Evolutionary conservation across 176 grass and related monocot species (phyloP).

Genomic region (Oryza meyeriana): DNA sequence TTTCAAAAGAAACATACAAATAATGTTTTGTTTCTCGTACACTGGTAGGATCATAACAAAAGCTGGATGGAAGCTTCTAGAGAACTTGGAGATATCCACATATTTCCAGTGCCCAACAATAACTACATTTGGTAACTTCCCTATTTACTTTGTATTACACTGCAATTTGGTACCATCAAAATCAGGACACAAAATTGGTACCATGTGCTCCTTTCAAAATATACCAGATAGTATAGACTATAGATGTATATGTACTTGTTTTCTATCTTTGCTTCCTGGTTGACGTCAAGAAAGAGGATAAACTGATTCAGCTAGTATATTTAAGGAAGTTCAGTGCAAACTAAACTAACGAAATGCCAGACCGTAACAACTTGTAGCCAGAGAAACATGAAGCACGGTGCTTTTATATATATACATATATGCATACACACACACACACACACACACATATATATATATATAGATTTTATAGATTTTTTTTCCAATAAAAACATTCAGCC

Average conservation of each 20-base stretch:
- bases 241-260: neutral
- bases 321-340: neutral
- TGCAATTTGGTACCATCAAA: neutral
- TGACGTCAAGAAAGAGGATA: neutral
- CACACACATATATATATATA: too few species aligned
- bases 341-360: constrained; percentile 10
- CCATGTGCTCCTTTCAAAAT: neutral
- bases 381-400: neutral
- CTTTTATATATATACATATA: neutral
- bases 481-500: constrained; percentile 8
- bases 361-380: neutral
- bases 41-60: neutral
- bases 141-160: neutral
- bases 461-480: constrained; percentile 25
- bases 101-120: neutral
- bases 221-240: neutral
- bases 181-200: neutral
- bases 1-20: too few species aligned
- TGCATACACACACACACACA: neutral
- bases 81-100: neutral
- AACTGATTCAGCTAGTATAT: neutral
- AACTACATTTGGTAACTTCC: neutral
- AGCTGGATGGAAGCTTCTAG: neutral
- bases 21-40: too few species aligned
- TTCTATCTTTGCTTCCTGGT: neutral